phyloP scores from a whole-genome alignment of 1,284 basidiomycete species.

The Trichosporon sp. region DNA sequence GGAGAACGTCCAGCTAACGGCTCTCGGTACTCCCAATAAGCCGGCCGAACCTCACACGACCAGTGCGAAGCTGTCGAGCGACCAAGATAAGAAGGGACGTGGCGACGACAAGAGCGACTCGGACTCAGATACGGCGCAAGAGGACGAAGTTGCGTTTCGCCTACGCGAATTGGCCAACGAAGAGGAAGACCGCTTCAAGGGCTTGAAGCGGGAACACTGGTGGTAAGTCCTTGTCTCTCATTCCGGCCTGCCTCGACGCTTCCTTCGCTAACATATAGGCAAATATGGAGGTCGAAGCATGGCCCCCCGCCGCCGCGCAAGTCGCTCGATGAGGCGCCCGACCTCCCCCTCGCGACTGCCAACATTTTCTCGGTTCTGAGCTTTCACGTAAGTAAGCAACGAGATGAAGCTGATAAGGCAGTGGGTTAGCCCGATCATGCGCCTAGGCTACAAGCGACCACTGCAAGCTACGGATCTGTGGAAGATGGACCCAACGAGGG shows the following conservation, averaged over 20 bases:
- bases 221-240: conserved; percentile 36
- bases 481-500: conserved; percentile 62
- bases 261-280: conserved; percentile 31
- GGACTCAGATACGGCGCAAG: conserved; percentile 23
- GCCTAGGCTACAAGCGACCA: conserved; percentile 65
- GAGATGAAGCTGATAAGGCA: conserved; percentile 22
- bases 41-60: neutral
- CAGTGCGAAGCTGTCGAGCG: neutral
- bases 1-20: neutral
- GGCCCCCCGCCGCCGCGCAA: conserved; percentile 64
- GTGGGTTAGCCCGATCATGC: conserved; percentile 68
- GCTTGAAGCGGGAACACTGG: conserved; percentile 47
- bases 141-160: conserved; percentile 25
- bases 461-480: conserved; percentile 74
- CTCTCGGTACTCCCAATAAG: no score
- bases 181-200: conserved; percentile 34
- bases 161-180: conserved; percentile 36
- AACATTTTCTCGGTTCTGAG: conserved; percentile 65
- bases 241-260: no score
- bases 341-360: conserved; percentile 65
- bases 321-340: conserved; percentile 64
- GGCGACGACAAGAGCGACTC: conserved; percentile 1
- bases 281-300: conserved; percentile 58
- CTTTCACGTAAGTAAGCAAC: conserved; percentile 56
- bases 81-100: neutral